Evolutionary conservation across 345 rosid genomes (phyloP).

Genomic region (Boechera divaricarpa): DNA sequence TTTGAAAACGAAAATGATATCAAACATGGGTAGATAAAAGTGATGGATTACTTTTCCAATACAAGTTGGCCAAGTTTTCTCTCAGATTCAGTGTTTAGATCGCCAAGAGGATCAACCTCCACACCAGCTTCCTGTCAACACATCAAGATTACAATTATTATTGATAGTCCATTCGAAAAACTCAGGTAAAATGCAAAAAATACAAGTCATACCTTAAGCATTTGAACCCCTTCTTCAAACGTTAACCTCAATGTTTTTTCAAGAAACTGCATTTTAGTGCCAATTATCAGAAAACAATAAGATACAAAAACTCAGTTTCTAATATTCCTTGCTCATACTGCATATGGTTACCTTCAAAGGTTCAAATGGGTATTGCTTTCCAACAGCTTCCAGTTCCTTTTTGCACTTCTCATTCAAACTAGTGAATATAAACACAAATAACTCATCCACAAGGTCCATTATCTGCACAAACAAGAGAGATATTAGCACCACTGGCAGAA

Average conservation of each 20-base stretch:
- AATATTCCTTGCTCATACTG: background rate
- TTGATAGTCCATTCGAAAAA: background rate
- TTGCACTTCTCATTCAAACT: constrained; percentile 63
- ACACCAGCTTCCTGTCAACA: constrained; percentile 80
- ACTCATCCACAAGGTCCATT: constrained; percentile 76
- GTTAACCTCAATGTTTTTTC: constrained; percentile 68
- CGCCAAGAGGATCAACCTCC: constrained; percentile 89
- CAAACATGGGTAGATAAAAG: background rate
- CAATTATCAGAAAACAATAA: constrained; percentile 25
- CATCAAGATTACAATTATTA: background rate
- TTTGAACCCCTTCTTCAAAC: constrained; percentile 87
- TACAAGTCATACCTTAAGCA: constrained; percentile 70
- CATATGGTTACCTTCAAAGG: constrained; percentile 70
- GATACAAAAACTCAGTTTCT: constrained; percentile 13
- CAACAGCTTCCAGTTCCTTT: constrained; percentile 79
- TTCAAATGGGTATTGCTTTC: constrained; percentile 76
- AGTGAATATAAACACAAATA: constrained; percentile 77
- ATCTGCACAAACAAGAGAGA: constrained; percentile 51
- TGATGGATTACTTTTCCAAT: constrained; percentile 62
- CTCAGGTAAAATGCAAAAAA: constrained; percentile 12
- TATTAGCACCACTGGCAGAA: constrained; percentile 1
- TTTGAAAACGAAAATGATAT: too few relatives aligned
- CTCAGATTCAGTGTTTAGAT: constrained; percentile 85
- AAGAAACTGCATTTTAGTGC: constrained; percentile 62
- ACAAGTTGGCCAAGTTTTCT: constrained; percentile 92